These are phyloP conservation scores for Barnettozyma populi DNA, from an alignment of 805 yeast genomes.

Conservation along the genomic window DNA sequence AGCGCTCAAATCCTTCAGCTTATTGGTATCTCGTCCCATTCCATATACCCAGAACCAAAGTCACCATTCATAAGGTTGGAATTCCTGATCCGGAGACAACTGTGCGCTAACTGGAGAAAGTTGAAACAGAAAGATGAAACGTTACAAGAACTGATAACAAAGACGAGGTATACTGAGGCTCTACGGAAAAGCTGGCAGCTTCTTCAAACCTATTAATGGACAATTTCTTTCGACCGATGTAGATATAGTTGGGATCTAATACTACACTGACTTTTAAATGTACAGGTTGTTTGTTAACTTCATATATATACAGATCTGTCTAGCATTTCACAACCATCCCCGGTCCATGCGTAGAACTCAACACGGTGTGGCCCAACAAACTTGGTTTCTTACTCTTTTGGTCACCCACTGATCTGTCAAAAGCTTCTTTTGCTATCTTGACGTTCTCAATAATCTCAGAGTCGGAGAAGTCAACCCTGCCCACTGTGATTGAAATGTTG, in stretches of 20 bases:
- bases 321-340: conserved; percentile 56
- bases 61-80: conserved; percentile 11
- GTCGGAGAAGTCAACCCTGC: conserved; percentile 73
- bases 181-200: not conserved
- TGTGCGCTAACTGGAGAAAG: conserved; percentile 3
- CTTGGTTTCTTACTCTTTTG: conserved; percentile 65
- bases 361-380: conserved; percentile 59
- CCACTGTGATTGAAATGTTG: conserved; percentile 63
- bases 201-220: not conserved
- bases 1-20: conserved; percentile 5
- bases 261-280: too few relatives aligned
- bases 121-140: not conserved
- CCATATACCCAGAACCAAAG: conserved; percentile 4
- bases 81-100: conserved; percentile 10
- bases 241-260: too few relatives aligned
- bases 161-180: not conserved
- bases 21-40: conserved; percentile 3
- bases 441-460: conserved; percentile 68
- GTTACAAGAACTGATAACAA: not conserved
- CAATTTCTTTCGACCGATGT: not conserved
- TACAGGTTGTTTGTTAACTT: conserved; percentile 4
- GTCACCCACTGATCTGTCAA: conserved; percentile 46
- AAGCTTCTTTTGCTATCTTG: conserved; percentile 57
- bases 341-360: conserved; percentile 75
- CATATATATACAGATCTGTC: conserved; percentile 20